Conservation (phyloP, 1,284 basidiomycete species). For the Cystobasidiaceae sp. region DNA sequence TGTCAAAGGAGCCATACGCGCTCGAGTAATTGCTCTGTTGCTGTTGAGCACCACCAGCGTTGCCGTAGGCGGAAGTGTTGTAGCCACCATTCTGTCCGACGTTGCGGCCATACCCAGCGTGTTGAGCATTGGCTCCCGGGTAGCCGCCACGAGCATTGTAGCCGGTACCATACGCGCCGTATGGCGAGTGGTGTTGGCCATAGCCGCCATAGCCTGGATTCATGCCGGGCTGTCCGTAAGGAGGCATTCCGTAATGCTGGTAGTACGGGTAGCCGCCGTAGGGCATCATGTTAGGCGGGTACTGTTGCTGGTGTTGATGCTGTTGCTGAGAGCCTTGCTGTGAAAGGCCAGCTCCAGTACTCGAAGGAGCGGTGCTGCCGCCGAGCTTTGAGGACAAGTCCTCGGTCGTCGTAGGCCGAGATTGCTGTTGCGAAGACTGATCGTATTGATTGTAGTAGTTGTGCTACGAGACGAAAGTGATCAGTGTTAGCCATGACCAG, state of each 20-base stretch:
- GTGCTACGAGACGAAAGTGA: neutral
- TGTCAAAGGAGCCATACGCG: conserved; percentile 20
- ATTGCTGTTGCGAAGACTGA: conserved; percentile 1
- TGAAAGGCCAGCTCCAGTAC: neutral
- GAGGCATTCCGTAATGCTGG: neutral
- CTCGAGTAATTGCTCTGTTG: neutral
- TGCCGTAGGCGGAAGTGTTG: no score
- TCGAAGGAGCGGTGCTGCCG: neutral
- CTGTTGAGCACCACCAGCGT: no score
- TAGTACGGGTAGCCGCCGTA: conserved; percentile 26
- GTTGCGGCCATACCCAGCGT: neutral
- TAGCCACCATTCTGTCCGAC: no score
- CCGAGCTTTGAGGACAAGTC: conserved; percentile 27
- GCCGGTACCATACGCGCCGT: neutral
- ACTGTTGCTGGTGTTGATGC: conserved; percentile 26
- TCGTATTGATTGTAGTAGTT: conserved; percentile 17
- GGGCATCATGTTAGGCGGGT: conserved; percentile 14
- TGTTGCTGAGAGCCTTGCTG: conserved; percentile 21
- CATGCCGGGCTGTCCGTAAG: neutral
- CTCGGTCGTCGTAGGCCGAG: neutral
- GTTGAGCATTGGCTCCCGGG: neutral
- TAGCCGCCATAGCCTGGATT: neutral
- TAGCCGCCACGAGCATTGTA: conserved; percentile 7
- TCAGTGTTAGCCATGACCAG: neutral
- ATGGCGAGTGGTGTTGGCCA: neutral